Conservation (phyloP, 1,284 basidiomycete genomes). For the Sphaerobolus stellatus region DNA sequence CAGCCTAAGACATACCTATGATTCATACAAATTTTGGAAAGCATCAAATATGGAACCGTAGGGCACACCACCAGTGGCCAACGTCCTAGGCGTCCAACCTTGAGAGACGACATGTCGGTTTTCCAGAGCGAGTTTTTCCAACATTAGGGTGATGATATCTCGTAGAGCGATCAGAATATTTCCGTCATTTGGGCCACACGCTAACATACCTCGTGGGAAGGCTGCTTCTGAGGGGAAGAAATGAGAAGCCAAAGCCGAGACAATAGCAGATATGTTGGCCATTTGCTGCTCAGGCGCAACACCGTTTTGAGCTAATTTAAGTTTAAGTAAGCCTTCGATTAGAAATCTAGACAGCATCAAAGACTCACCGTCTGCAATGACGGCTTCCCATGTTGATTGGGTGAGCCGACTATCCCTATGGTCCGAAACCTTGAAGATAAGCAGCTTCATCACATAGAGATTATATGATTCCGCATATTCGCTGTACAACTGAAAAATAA, state of each 20-base stretch:
- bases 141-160: slow-evolving; percentile 69
- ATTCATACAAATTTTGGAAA: slow-evolving; percentile 84
- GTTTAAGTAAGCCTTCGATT: background rate
- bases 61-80: slow-evolving; percentile 76
- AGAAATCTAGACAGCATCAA: background rate
- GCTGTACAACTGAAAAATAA: slow-evolving; percentile 87
- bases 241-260: slow-evolving; percentile 74
- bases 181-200: slow-evolving; percentile 1
- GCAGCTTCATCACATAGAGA: slow-evolving; percentile 80
- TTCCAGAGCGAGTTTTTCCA: slow-evolving; percentile 68
- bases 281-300: slow-evolving; percentile 31
- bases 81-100: slow-evolving; percentile 79
- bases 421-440: slow-evolving; percentile 93
- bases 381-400: slow-evolving; percentile 83
- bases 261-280: slow-evolving; percentile 61
- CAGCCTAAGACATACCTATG: slow-evolving; percentile 59
- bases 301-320: slow-evolving; percentile 3
- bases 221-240: slow-evolving; percentile 92
- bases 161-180: background rate
- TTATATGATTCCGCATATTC: slow-evolving; percentile 87
- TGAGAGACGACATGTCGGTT: slow-evolving; percentile 58
- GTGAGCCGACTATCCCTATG: slow-evolving; percentile 84
- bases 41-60: slow-evolving; percentile 81
- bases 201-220: slow-evolving; percentile 74
- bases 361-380: slow-evolving; percentile 76